Conservation (phyloP, 1,284 basidiomycete species). For the Rhodotorula sp. region DNA sequence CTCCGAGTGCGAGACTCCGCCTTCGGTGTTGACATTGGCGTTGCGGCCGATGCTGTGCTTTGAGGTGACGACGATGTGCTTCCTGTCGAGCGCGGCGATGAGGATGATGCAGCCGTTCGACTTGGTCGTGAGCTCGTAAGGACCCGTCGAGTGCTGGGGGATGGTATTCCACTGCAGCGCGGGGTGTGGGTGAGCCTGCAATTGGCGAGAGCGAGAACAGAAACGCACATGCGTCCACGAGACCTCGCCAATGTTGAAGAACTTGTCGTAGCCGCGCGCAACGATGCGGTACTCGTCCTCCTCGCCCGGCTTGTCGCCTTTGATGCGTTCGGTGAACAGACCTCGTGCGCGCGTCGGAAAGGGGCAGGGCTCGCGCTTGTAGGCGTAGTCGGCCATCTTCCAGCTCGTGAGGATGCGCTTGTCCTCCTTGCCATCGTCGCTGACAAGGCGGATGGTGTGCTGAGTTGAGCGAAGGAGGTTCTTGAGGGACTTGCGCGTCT, state of each 20-base stretch:
- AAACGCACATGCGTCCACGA: constrained; percentile 79
- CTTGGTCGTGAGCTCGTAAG: constrained; percentile 89
- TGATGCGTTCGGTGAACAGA: constrained; percentile 67
- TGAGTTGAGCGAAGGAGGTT: constrained; percentile 33
- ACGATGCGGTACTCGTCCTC: constrained; percentile 65
- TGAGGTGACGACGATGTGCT: constrained; percentile 80
- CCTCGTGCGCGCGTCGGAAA: constrained; percentile 90
- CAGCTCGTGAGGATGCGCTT: constrained; percentile 66
- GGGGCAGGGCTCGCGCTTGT: constrained; percentile 80
- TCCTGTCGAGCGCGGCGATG: constrained; percentile 77
- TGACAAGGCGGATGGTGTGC: constrained; percentile 21
- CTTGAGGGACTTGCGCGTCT: constrained; percentile 11
- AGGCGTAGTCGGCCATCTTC: constrained; percentile 96
- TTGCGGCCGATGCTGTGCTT: constrained; percentile 79
- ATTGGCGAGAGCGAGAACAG: too few species aligned
- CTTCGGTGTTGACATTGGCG: constrained; percentile 30
- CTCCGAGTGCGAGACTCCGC: constrained; percentile 63
- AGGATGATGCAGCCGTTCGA: constrained; percentile 99
- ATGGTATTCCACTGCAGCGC: constrained; percentile 74
- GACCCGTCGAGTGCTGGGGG: constrained; percentile 68
- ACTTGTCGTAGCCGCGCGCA: constrained; percentile 95
- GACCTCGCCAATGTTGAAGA: constrained; percentile 96
- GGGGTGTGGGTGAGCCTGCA: background rate
- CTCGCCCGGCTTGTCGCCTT: constrained; percentile 42
- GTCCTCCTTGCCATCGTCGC: constrained; percentile 1